These are phyloP conservation scores for Inonotus obliquus DNA, from an alignment of 1,284 basidiomycete genomes.

Conservation along the genomic window DNA sequence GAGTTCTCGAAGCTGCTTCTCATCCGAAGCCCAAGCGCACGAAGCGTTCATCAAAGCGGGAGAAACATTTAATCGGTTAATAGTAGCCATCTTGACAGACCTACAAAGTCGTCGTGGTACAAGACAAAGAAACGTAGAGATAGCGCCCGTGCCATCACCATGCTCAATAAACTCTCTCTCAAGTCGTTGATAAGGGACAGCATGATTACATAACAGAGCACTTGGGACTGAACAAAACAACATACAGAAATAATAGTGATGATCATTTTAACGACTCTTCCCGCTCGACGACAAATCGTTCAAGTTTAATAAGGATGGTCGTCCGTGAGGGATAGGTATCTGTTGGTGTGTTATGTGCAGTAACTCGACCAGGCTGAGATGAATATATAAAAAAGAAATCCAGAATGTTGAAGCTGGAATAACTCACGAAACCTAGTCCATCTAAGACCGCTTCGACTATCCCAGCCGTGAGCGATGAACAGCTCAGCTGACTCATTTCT, in stretches of 20 bases:
- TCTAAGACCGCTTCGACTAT: slow-evolving; percentile 97
- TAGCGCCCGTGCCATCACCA: background rate
- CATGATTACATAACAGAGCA: slow-evolving; percentile 1
- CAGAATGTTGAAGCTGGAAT: slow-evolving; percentile 4
- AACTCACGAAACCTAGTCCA: slow-evolving; percentile 88
- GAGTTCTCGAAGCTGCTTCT: slow-evolving; percentile 53
- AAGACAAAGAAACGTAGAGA: background rate
- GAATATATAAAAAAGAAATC: slow-evolving; percentile 11
- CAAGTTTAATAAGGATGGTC: slow-evolving; percentile 92
- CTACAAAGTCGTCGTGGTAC: background rate
- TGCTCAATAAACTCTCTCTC: background rate
- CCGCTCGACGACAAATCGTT: slow-evolving; percentile 83
- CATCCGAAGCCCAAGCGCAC: slow-evolving; percentile 72
- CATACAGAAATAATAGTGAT: background rate
- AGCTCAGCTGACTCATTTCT: slow-evolving; percentile 91
- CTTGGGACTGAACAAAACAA: background rate
- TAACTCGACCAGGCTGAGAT: slow-evolving; percentile 88
- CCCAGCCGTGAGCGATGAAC: slow-evolving; percentile 95
- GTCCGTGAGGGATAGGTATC: slow-evolving; percentile 78
- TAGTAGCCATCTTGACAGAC: slow-evolving; percentile 38
- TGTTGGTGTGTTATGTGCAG: slow-evolving; percentile 90
- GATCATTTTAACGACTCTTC: slow-evolving; percentile 73
- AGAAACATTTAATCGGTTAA: slow-evolving; percentile 44
- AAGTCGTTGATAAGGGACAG: background rate
- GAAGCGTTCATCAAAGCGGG: slow-evolving; percentile 72